Base-by-base conservation (phyloP, 768 basidiomycete species). In the Saitozyma podzolica region DNA sequence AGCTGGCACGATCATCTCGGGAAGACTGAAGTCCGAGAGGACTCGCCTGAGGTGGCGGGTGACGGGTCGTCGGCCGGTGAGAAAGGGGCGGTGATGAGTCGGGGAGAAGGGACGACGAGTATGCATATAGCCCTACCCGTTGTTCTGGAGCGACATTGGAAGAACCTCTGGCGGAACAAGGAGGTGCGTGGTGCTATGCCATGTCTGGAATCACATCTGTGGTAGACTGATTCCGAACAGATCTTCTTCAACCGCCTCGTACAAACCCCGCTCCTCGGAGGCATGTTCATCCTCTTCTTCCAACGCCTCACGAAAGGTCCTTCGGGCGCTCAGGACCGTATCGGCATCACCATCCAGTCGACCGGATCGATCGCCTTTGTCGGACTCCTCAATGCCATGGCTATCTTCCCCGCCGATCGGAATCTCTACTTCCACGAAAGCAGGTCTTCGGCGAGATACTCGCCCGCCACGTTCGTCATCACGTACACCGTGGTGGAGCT, bases 351-450 rank as follows among this genome's bases (percentile, higher is more conserved):
- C 8, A 63, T 77, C 40, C 77, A 77, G 61, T 71, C 63, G 17
- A 74, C 74, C 39, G 59, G 70, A 40, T 74, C 81, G 0, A 63
- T 81, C 1, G 71, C 80, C 8, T 83, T 81, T 61, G 76, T 81
- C 52, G 81, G 82, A 4, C 69, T 81, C 13, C 65, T 81, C 6
- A 75, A 75, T 43, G 78, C 77, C 19, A 73, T 80, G 61, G 74
- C 82, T 8, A 77, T 83, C 62, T 84, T 80, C 68, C 83, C 83
- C 0, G 73, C 73, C 19, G 84, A 84, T 54, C 76, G 80, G 52
- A 76, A 81, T 37, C 64, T 83, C 6, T 84, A 82, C 68, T 76
- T 81, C 59, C 80, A 84, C 68, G 83, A 84, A 64, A 80, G 76
- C 54, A 69, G 73, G 16, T 79, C 78, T 19, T 79, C 77, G 13